phyloP scores from a whole-genome alignment of 176 grass and related monocot species.

The Tillandsia fasciculata region DNA sequence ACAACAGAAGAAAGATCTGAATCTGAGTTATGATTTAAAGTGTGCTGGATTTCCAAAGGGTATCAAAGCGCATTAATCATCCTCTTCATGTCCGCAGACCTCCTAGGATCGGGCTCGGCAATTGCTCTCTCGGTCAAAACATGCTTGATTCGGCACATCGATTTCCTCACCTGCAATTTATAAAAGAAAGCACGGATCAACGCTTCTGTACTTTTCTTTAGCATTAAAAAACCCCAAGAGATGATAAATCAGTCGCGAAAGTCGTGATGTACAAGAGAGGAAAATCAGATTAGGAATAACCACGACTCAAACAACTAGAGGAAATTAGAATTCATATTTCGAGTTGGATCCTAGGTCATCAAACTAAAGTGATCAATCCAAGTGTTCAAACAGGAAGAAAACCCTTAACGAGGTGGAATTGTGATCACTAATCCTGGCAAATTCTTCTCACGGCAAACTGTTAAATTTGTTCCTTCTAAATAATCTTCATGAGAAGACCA shows the following conservation, averaged over 20 bases:
- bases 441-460: too few relatives aligned
- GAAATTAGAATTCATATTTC: not conserved
- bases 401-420: too few relatives aligned
- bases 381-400: too few relatives aligned
- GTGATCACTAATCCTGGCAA: too few relatives aligned
- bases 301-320: constrained; percentile 1
- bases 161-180: constrained; percentile 65
- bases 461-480: too few relatives aligned
- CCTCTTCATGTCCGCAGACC: constrained; percentile 83
- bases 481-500: too few relatives aligned
- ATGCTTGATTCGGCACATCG: constrained; percentile 93
- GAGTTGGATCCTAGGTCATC: too few relatives aligned
- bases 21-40: not conserved
- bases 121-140: constrained; percentile 91
- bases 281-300: too few relatives aligned
- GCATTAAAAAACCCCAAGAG: constrained; percentile 8
- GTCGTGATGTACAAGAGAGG: too few relatives aligned
- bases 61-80: constrained; percentile 74
- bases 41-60: not conserved
- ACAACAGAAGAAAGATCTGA: not conserved
- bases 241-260: too few relatives aligned
- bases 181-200: not conserved
- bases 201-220: not conserved
- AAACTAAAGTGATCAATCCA: too few relatives aligned
- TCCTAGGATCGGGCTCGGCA: constrained; percentile 74